Evolutionary conservation across 108 stramenopile species (phyloP), one percentile per base, ranked within the genome.

Genomic region (Cyclotella choctawhatcheeana): DNA sequence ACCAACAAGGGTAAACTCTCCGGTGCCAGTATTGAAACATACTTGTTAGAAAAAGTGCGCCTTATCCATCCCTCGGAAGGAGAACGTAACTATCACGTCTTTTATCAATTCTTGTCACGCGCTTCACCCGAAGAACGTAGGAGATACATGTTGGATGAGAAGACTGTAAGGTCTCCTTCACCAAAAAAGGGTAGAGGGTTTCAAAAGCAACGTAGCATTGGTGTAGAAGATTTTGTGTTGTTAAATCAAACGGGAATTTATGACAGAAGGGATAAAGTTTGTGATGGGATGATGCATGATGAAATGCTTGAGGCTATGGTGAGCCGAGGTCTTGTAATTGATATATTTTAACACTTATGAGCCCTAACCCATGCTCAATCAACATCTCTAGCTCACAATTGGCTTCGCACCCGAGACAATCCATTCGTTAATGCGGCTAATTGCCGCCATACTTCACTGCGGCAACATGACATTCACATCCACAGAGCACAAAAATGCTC

Each of bases 51-150:
- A 77, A 95, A 95, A 67, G 88, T 84, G 2, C 82, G 94, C n/a
- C 59, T 95, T 25, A 78, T 92, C 12, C 54, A 81, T 0, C 94
- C 86, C 25, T 74, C 87, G 5, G 63, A 69, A 17, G 94, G 94
- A 16, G 94, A 97, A 68, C 82, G 95, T 17, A 97, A 93, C 71
- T 97, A 93, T 76, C 97, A 97, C 67, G 84, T 97, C n/a, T 97
- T 97, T 78, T 97, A 97, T 71, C 91, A 96, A 72, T 64, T 80
- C 21, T 34, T 79, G 43, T 70, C 63, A 14, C 27, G 32, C 3
- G 63, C 63, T 0, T 45, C 44, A 21, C 34, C 44, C 5, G 63
- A 47, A 12, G 44, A 64, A 64, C 27, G 63, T 3, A 45, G 63
- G 35, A 26, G 6, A 40, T 60, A 24, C 18, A 40, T 40, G 33